Base-by-base conservation (phyloP, 1,139 yeast genomes). In the Zygoascus sp. region DNA sequence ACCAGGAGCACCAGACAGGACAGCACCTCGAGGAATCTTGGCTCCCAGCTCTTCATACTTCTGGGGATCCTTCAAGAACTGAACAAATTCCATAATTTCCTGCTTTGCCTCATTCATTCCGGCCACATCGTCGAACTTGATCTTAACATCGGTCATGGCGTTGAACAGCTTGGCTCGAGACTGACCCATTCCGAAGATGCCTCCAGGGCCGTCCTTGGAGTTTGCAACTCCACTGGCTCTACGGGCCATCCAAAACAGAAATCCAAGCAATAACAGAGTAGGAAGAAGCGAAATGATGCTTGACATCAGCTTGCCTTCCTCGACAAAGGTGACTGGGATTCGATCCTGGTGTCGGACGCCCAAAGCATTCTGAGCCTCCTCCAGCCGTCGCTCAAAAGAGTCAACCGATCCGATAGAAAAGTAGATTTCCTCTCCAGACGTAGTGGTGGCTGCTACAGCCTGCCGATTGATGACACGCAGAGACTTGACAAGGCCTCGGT, bases 1-100 rank as follows among this genome's bases (percentile, higher is more conserved):
- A 74, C 98, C 98, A 44, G 98, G 98, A n/a, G 97, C 96, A 50
- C 98, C 98, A 11, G 96, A 86, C 51, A 94, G 72, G 55, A 92
- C 88, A 10, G 98, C 98, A 59, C 98, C 98, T 63, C 97, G 80
- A 44, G 98, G 98, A 55, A 92, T 94, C 67, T 90, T 88, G 15
- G 97, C 98, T 38, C 98, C 98, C 46, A 92, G 72, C 53, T 79
- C 81, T 64, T 90, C 96, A 65, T 89, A 92, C 63, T 88, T 89
- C 44, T 75, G 75, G 10, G 98, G 98, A 56, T 89, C 79, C 65
- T 89, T 86, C 65, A 92, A 76, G 64, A 92, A 92, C 61, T 84
- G 83, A 46, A 92, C 98, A 73, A 92, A 92, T 65, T 92, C 98
- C 95, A 89, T 87, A 48, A 92, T 92, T 68, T 92, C 98, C 60